Percentiles rank a stretch among this genome's conserved stretches.
Evolutionary conservation across 208 protist genomes (phyloP).

Genomic region (Acanthamoeba sp.): DNA sequence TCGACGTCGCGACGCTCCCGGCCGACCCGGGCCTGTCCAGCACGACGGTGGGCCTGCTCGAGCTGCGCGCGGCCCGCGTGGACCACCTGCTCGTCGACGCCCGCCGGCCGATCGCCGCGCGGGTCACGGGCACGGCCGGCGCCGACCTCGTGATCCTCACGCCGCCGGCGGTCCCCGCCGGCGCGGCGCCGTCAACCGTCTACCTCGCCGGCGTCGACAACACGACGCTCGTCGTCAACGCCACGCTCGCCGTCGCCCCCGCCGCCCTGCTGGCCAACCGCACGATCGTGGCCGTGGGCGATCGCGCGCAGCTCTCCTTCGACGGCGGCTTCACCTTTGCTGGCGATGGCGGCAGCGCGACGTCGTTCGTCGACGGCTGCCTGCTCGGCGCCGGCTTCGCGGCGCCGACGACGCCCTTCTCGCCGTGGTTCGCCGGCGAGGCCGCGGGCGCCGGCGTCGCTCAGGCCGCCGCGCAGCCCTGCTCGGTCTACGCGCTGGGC

Average conservation of each 20-base stretch:
- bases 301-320: not conserved
- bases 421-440: constrained; percentile 14
- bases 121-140: not conserved
- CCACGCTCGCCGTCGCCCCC: not conserved
- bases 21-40: constrained; percentile 9
- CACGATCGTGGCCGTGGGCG: constrained; percentile 4
- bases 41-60: not conserved
- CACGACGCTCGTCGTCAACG: constrained; percentile 10
- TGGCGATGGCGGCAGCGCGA: not conserved
- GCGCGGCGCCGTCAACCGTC: not conserved
- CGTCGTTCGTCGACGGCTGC: constrained; percentile 36
- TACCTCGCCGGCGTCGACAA: not conserved
- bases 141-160: constrained; percentile 18
- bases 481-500: not conserved
- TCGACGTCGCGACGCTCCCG: not conserved
- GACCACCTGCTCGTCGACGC: constrained; percentile 22
- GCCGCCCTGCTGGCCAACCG: constrained; percentile 18
- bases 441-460: not conserved
- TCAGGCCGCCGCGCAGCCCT: not conserved
- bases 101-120: not conserved
- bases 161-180: not conserved
- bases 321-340: not conserved
- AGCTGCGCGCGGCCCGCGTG: not conserved
- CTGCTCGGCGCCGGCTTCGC: not conserved
- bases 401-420: not conserved